phyloP scores from a whole-genome alignment of 805 yeast genomes.

The Starmerella vitae region DNA sequence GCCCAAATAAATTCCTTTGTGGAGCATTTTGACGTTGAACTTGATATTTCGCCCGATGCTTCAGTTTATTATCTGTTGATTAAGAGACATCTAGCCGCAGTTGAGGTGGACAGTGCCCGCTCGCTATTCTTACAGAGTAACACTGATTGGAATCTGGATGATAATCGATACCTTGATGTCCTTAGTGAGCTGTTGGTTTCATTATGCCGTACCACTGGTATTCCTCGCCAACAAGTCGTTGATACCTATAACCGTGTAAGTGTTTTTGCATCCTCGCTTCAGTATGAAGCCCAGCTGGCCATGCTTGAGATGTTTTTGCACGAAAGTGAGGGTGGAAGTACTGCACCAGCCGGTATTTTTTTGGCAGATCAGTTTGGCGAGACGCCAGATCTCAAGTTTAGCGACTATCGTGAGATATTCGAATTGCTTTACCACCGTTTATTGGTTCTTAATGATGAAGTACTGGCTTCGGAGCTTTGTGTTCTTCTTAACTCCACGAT shows the following conservation, averaged over 20 bases:
- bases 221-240: slow-evolving; percentile 23
- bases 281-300: slow-evolving; percentile 30
- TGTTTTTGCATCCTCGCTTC: slow-evolving; percentile 30
- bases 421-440: slow-evolving; percentile 36
- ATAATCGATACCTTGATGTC: slow-evolving; percentile 16
- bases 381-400: slow-evolving; percentile 20
- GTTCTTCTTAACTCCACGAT: slow-evolving; percentile 44
- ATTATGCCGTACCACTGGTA: slow-evolving; percentile 22
- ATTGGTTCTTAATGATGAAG: slow-evolving; percentile 27
- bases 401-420: slow-evolving; percentile 29
- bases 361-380: slow-evolving; percentile 34
- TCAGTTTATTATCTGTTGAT: slow-evolving; percentile 30
- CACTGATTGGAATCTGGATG: slow-evolving; percentile 34
- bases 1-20: slow-evolving; percentile 19
- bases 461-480: slow-evolving; percentile 46
- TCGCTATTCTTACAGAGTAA: slow-evolving; percentile 31
- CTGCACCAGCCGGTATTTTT: slow-evolving; percentile 27
- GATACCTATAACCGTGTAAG: slow-evolving; percentile 34
- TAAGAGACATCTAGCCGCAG: slow-evolving; percentile 24
- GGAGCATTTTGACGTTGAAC: slow-evolving; percentile 25
- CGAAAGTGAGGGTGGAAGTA: slow-evolving; percentile 27
- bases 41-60: slow-evolving; percentile 28
- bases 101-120: slow-evolving; percentile 26
- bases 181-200: slow-evolving; percentile 25
- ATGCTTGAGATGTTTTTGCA: slow-evolving; percentile 31